Conservation (phyloP, 495 filamentous ascomycete genomes). For the Friedmanniomyces endolithicus region DNA sequence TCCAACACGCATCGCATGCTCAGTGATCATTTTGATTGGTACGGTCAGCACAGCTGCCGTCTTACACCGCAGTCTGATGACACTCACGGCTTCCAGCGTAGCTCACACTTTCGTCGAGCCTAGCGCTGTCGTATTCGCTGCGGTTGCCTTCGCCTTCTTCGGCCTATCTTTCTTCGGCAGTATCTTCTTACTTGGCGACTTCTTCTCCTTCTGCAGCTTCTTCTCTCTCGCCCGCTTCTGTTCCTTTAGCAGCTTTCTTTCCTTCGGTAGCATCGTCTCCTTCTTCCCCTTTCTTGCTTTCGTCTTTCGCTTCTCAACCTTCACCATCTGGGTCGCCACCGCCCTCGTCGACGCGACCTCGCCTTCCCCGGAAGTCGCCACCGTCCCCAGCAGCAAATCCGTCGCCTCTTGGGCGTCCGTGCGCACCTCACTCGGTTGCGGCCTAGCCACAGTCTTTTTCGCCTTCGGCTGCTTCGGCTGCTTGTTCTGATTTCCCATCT, state of each 20-base stretch:
- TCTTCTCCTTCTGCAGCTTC: no score
- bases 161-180: neutral
- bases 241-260: neutral
- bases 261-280: neutral
- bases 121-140: no score
- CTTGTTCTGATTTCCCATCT: slow-evolving; percentile 32
- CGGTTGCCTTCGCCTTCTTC: no score
- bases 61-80: no score
- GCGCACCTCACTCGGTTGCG: neutral
- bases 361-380: slow-evolving; percentile 7
- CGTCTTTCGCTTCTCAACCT: slow-evolving; percentile 12
- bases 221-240: neutral
- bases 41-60: no score
- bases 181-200: neutral
- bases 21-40: no score
- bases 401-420: neutral
- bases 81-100: no score
- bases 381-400: no score
- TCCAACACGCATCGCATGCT: no score
- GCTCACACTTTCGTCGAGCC: no score
- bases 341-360: slow-evolving; percentile 8
- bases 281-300: neutral
- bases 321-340: slow-evolving; percentile 19
- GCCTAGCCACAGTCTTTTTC: neutral
- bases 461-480: slow-evolving; percentile 28